Conservation (phyloP, 768 basidiomycete species). For the Xanthoconium stramineum region DNA sequence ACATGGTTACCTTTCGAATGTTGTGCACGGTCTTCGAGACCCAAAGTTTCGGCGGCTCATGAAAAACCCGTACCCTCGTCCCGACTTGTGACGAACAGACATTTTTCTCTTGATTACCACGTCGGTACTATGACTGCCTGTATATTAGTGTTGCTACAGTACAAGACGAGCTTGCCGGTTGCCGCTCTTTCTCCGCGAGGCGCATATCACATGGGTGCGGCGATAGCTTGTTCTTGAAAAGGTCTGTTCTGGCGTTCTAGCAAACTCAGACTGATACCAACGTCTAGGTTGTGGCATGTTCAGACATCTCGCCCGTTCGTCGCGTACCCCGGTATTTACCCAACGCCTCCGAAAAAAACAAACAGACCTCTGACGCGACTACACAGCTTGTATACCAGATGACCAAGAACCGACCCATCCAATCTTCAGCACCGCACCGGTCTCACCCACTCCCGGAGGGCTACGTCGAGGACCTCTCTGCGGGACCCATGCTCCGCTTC, state of each 20-base stretch:
- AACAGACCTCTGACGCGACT: not conserved
- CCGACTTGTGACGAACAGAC: not conserved
- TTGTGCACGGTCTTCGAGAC: not conserved
- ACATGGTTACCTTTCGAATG: not conserved
- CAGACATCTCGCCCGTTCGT: conserved; percentile 3
- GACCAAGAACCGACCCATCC: conserved; percentile 30
- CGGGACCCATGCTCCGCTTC: conserved; percentile 67
- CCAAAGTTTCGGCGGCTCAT: not conserved
- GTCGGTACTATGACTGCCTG: too few relatives aligned
- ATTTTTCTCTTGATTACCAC: too few relatives aligned
- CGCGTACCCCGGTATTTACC: not conserved
- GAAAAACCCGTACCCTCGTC: not conserved
- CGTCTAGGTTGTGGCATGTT: not conserved
- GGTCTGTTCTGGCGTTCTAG: not conserved
- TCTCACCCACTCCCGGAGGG: conserved; percentile 39
- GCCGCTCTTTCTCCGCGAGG: too few relatives aligned
- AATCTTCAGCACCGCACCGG: conserved; percentile 14
- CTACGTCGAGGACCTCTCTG: conserved; percentile 53
- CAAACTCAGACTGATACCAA: not conserved
- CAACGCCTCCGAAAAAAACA: too few relatives aligned
- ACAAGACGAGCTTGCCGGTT: too few relatives aligned
- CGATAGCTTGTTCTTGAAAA: too few relatives aligned
- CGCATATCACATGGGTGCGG: too few relatives aligned
- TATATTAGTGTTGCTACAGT: too few relatives aligned
- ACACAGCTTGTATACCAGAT: conserved; percentile 20